phyloP scores from a whole-genome alignment of 73 alveolate species.

The Uronychia setigera region DNA sequence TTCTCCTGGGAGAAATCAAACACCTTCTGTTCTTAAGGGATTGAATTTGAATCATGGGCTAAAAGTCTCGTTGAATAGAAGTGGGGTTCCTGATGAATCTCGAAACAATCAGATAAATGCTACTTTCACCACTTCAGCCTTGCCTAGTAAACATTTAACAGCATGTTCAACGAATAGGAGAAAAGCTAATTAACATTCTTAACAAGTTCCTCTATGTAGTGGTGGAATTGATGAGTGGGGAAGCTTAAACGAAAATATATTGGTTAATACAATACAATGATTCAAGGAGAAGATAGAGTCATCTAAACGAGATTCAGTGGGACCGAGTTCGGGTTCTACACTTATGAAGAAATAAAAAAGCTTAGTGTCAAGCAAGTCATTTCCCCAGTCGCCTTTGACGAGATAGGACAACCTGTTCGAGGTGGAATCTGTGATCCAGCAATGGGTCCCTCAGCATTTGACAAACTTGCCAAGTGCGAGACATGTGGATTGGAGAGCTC shows the following conservation, averaged over 20 bases:
- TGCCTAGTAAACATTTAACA: background rate
- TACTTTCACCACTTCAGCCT: background rate
- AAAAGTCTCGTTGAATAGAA: background rate
- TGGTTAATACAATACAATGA: background rate
- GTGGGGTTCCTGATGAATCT: background rate
- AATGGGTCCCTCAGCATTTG: conserved; percentile 81
- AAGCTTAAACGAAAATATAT: no score
- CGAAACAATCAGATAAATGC: background rate
- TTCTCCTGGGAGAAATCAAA: background rate
- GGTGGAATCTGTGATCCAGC: conserved; percentile 86
- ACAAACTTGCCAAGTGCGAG: conserved; percentile 65
- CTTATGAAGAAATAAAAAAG: conserved; percentile 76
- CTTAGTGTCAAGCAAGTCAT: conserved; percentile 68
- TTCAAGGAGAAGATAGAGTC: conserved; percentile 11
- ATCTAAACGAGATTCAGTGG: conserved; percentile 45
- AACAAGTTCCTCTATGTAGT: no score
- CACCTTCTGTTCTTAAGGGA: background rate
- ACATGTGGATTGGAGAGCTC: conserved; percentile 82
- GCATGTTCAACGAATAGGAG: background rate
- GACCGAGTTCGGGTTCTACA: conserved; percentile 65
- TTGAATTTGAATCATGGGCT: background rate
- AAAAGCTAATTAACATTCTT: no score
- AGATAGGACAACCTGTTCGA: conserved; percentile 45
- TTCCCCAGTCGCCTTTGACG: conserved; percentile 80
- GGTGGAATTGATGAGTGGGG: no score